Evolutionary conservation across 1,284 basidiomycete species (phyloP).

Genomic region (Thecaphora thlaspeos): DNA sequence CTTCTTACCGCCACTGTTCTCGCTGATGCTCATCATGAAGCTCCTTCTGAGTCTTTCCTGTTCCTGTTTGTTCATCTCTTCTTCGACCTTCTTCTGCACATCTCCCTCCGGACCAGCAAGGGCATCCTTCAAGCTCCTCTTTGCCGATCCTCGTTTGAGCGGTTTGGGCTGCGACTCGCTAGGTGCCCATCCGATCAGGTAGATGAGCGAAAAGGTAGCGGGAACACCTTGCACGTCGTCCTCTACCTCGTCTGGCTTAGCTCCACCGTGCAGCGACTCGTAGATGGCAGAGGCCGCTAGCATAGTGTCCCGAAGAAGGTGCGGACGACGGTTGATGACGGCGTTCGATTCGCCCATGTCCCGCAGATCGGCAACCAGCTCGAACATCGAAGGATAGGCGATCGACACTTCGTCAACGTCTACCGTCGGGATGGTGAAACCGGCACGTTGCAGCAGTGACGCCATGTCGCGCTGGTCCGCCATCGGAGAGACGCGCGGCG

Average conservation of each 20-base stretch:
- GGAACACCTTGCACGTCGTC: conserved; percentile 71
- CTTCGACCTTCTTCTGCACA: conserved; percentile 5
- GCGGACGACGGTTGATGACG: conserved; percentile 66
- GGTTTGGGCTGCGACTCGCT: conserved; percentile 79
- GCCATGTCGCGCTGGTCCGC: conserved; percentile 78
- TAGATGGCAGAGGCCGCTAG: conserved; percentile 90
- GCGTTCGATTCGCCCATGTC: conserved; percentile 98
- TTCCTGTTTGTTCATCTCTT: neutral
- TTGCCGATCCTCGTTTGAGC: conserved; percentile 77
- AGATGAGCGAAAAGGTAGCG: conserved; percentile 94
- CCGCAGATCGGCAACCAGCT: conserved; percentile 84
- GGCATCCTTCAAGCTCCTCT: conserved; percentile 74
- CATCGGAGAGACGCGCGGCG: conserved; percentile 94
- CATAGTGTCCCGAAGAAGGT: conserved; percentile 81
- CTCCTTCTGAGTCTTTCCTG: neutral
- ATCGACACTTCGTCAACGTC: conserved; percentile 92
- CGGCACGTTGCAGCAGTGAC: conserved; percentile 73
- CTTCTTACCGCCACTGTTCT: neutral
- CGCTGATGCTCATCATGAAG: neutral
- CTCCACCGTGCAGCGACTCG: conserved; percentile 68
- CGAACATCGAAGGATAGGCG: conserved; percentile 92
- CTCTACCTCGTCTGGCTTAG: conserved; percentile 4
- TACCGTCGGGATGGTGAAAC: conserved; percentile 89
- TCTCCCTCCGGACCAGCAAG: conserved; percentile 26
- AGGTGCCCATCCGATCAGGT: conserved; percentile 99